Percentiles rank a stretch among this genome's conserved stretches.
Evolutionary conservation across 495 filamentous ascomycete genomes (phyloP).

Genomic region (Penicillium pancosmium): DNA sequence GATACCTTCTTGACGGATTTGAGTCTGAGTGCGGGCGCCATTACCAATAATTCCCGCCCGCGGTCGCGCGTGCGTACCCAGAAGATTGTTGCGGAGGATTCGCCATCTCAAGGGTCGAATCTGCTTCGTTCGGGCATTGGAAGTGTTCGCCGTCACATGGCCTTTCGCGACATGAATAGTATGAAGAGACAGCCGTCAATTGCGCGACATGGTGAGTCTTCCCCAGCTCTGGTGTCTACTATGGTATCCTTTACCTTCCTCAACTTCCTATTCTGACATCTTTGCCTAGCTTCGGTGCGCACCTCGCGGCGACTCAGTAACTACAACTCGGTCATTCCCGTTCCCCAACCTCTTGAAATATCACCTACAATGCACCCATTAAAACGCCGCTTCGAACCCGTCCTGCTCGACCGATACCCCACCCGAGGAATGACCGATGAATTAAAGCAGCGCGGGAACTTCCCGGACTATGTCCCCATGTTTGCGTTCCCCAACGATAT

Average conservation of each 20-base stretch:
- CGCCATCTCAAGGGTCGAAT: constrained; percentile 38
- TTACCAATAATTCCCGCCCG: constrained; percentile 68
- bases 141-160: constrained; percentile 83
- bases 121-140: constrained; percentile 62
- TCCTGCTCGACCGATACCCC: constrained; percentile 91
- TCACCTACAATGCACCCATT: constrained; percentile 95
- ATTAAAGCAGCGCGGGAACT: constrained; percentile 75
- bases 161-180: constrained; percentile 91
- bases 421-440: constrained; percentile 82
- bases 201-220: constrained; percentile 72
- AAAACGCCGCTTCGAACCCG: constrained; percentile 91
- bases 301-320: constrained; percentile 90
- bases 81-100: constrained; percentile 79
- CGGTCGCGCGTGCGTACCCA: constrained; percentile 77
- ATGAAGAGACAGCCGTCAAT: constrained; percentile 83
- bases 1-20: constrained; percentile 93
- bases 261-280: neutral
- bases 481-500: constrained; percentile 99
- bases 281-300: constrained; percentile 73
- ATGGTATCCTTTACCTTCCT: neutral
- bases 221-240: too few relatives aligned
- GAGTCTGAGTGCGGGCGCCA: constrained; percentile 82
- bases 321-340: constrained; percentile 97
- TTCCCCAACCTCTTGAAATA: constrained; percentile 83
- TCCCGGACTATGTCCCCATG: constrained; percentile 98